phyloP scores from a whole-genome alignment of 495 filamentous ascomycete genomes.

The Penicillium daleae region DNA sequence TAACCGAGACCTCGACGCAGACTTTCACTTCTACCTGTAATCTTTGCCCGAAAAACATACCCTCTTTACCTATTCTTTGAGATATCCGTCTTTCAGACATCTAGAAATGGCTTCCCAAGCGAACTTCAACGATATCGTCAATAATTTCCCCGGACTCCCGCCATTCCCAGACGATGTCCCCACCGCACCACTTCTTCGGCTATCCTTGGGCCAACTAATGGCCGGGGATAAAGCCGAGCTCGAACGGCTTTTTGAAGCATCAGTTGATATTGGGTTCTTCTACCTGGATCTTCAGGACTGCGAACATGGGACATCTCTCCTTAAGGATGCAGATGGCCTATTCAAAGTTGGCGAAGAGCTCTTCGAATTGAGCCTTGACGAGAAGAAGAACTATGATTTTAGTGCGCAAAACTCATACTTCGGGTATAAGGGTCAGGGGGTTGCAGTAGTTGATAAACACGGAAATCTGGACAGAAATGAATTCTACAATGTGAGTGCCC shows the following conservation, averaged over 20 bases:
- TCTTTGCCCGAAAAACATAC: neutral
- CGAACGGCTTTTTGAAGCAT: conserved; percentile 49
- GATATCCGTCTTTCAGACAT: neutral
- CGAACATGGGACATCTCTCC: conserved; percentile 41
- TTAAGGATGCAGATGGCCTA: conserved; percentile 48
- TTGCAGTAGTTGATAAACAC: conserved; percentile 51
- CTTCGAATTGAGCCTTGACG: conserved; percentile 54
- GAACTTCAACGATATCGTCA: neutral
- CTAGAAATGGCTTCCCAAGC: neutral
- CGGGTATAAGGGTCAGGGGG: conserved; percentile 62
- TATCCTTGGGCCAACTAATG: conserved; percentile 56
- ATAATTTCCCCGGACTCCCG: conserved; percentile 41
- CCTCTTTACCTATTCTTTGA: neutral
- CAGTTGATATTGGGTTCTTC: conserved; percentile 64
- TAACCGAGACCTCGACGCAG: neutral
- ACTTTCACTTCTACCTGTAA: neutral
- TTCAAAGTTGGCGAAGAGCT: conserved; percentile 50
- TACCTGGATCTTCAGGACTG: conserved; percentile 58
- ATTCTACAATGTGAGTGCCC: conserved; percentile 60
- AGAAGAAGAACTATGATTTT: conserved; percentile 59
- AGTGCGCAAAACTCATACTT: conserved; percentile 45
- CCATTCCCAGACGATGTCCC: conserved; percentile 58
- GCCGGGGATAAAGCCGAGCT: conserved; percentile 44
- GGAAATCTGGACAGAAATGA: conserved; percentile 62
- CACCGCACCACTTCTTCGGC: conserved; percentile 57